Percentiles rank a stretch among this genome's conserved stretches.
phyloP scores from a whole-genome alignment of 1,284 basidiomycete species.

The Inonotus obliquus region DNA sequence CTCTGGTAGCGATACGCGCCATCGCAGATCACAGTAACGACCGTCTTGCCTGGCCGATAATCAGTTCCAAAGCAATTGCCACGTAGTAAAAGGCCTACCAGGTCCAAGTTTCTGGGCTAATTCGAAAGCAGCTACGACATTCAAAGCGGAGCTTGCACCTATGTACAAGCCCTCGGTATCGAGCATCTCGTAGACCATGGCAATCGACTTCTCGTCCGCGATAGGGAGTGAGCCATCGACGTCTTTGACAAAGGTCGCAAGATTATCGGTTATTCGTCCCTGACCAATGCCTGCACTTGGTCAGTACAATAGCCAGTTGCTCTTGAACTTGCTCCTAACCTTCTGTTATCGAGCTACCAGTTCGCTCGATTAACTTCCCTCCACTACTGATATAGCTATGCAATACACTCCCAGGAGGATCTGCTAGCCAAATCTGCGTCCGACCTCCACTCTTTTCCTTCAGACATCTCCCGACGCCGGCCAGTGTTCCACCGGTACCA shows the following conservation, averaged over 20 bases:
- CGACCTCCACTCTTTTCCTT: slow-evolving; percentile 81
- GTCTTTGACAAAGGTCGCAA: slow-evolving; percentile 79
- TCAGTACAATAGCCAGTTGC: background rate
- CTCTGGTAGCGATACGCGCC: slow-evolving; percentile 97
- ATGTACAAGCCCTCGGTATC: slow-evolving; percentile 94
- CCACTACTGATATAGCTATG: slow-evolving; percentile 84
- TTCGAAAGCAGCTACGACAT: slow-evolving; percentile 91
- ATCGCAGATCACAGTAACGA: slow-evolving; percentile 92
- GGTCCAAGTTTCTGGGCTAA: slow-evolving; percentile 83
- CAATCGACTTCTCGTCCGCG: slow-evolving; percentile 86
- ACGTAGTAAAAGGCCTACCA: slow-evolving; percentile 40
- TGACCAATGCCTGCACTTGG: slow-evolving; percentile 82
- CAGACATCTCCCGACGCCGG: slow-evolving; percentile 82
- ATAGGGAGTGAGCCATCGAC: slow-evolving; percentile 84
- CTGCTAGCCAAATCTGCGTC: slow-evolving; percentile 91
- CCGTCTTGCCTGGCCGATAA: slow-evolving; percentile 60
- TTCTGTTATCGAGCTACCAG: slow-evolving; percentile 94
- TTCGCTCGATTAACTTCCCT: slow-evolving; percentile 74
- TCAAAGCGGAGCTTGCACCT: slow-evolving; percentile 94
- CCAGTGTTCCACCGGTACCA: slow-evolving; percentile 94
- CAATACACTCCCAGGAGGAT: slow-evolving; percentile 93
- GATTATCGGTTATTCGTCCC: slow-evolving; percentile 93
- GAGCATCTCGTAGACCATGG: slow-evolving; percentile 91
- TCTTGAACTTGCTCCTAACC: slow-evolving; percentile 42
- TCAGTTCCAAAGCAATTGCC: slow-evolving; percentile 1